A percentile compares a stretch with the other conserved stretches of the same genome.
These are phyloP conservation scores for Aspergillus carbonarius DNA, from an alignment of 2,329 filamentous ascomycete genomes.

Conservation along the genomic window DNA sequence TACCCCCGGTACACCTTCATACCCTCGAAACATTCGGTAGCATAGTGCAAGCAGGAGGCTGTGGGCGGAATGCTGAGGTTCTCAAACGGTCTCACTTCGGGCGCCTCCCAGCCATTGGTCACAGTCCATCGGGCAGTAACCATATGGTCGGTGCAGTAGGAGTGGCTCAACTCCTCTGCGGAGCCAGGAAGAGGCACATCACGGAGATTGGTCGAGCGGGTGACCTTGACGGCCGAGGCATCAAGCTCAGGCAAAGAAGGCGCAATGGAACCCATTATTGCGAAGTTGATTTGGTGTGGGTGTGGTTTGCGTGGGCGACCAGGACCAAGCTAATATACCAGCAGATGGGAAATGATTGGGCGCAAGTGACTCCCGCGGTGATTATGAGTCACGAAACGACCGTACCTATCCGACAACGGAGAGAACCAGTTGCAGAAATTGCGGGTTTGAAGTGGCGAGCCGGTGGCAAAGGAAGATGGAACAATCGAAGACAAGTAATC, in stretches of 20 bases:
- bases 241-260: slow-evolving; percentile 37
- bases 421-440: neutral
- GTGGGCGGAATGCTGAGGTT: slow-evolving; percentile 77
- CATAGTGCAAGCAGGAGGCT: slow-evolving; percentile 80
- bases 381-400: slow-evolving; percentile 3
- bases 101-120: slow-evolving; percentile 67
- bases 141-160: slow-evolving; percentile 80
- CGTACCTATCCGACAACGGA: neutral
- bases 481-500: neutral
- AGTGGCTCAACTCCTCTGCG: slow-evolving; percentile 41
- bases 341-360: neutral
- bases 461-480: neutral
- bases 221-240: slow-evolving; percentile 41
- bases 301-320: neutral
- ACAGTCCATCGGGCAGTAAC: slow-evolving; percentile 68
- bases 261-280: slow-evolving; percentile 33
- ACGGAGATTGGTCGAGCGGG: slow-evolving; percentile 35
- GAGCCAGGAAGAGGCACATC: slow-evolving; percentile 41
- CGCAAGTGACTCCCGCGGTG: neutral
- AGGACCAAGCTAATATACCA: neutral
- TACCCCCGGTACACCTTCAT: slow-evolving; percentile 69
- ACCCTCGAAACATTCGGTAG: slow-evolving; percentile 88
- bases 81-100: slow-evolving; percentile 73
- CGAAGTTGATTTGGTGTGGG: neutral
- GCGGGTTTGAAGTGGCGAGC: neutral